phyloP scores from a whole-genome alignment of 1,139 yeast genomes.

The Debaryomyces robertsiae region DNA sequence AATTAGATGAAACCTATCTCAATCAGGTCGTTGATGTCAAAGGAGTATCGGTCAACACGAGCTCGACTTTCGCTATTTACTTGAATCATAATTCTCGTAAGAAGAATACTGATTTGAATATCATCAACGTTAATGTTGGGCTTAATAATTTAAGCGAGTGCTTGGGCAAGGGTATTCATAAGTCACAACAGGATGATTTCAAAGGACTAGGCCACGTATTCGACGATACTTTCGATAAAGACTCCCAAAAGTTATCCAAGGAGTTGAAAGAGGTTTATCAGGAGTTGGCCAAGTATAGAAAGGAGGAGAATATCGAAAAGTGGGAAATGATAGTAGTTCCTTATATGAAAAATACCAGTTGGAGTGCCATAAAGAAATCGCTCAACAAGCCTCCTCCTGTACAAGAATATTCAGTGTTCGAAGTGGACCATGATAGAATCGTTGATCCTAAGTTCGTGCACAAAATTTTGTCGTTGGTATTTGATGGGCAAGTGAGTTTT shows the following conservation, averaged over 20 bases:
- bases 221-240: constrained; percentile 25
- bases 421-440: constrained; percentile 67
- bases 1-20: constrained; percentile 31
- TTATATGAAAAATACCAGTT: constrained; percentile 34
- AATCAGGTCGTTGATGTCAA: constrained; percentile 42
- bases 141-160: constrained; percentile 72
- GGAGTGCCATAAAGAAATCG: constrained; percentile 25
- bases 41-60: constrained; percentile 44
- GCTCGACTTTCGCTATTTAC: constrained; percentile 46
- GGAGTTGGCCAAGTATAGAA: constrained; percentile 23
- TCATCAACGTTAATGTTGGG: constrained; percentile 64
- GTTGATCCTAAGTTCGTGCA: constrained; percentile 64
- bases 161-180: constrained; percentile 61
- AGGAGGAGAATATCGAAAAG: constrained; percentile 22
- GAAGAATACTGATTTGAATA: constrained; percentile 46
- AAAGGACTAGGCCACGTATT: constrained; percentile 34
- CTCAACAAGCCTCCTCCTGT: constrained; percentile 17
- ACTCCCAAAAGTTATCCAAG: constrained; percentile 20
- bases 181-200: constrained; percentile 18
- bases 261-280: constrained; percentile 29
- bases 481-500: constrained; percentile 26
- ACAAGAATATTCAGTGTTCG: constrained; percentile 46
- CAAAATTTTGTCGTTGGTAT: constrained; percentile 48
- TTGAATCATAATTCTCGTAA: constrained; percentile 45
- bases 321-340: constrained; percentile 40